Base-by-base conservation (phyloP, 139 green algal genomes). In the Pleodorina starrii region DNA sequence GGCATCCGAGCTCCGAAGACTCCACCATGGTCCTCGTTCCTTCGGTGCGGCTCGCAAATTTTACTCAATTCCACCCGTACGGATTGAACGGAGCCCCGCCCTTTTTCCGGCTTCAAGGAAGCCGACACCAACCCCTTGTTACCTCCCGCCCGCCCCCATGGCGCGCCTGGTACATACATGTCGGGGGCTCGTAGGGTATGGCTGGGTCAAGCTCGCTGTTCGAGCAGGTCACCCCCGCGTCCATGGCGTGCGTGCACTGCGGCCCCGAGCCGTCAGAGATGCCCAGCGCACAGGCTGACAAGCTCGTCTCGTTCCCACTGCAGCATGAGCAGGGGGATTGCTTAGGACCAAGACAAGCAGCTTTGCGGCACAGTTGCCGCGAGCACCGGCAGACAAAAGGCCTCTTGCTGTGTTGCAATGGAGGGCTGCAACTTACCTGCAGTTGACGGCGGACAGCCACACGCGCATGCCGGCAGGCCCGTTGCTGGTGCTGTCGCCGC, bases 381-480 rank as follows among this genome's bases (percentile, higher is more conserved):
- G n/a, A n/a, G n/a, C n/a, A n/a, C n/a, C n/a, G n/a, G n/a, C n/a
- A n/a, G n/a, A n/a, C n/a, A n/a, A n/a, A n/a, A n/a, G n/a, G n/a
- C n/a, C n/a, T n/a, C n/a, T n/a, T n/a, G n/a, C n/a, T n/a, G n/a
- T n/a, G n/a, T n/a, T n/a, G n/a, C n/a, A n/a, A n/a, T n/a, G n/a
- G n/a, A n/a, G n/a, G n/a, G n/a, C n/a, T 25, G 69, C 69, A 44
- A 77, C 77, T 72, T 21, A 84, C 77, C 48, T 72, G 77, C 77
- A 84, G 50, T 72, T 71, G 32, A 84, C 29, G 1, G 32, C 6
- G 1, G 48, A 51, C 3, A 84, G 51, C 77, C 77, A 84, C 2
- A 71, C 42, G 27, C 48, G 77, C 77, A 84, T 72, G 32, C 77
- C 50, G 0, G 51, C 36, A 16, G 77, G 50, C 1, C 46, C 29